Base-by-base conservation (phyloP, 495 filamentous ascomycete species). In the Penicillium turbatum region DNA sequence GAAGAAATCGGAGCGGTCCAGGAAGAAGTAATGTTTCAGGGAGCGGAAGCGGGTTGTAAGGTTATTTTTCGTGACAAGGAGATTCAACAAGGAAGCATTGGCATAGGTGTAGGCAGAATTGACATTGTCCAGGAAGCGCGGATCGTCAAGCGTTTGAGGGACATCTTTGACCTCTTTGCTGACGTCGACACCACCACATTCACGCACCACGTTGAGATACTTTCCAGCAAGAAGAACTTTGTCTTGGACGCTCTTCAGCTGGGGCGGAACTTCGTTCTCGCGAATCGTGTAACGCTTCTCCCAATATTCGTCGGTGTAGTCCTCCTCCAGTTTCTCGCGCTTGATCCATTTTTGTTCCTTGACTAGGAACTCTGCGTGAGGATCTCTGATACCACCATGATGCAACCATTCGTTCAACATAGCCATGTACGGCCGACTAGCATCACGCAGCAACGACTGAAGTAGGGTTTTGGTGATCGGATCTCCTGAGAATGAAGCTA, bases 381-480 rank as follows among this genome's bases (percentile, higher is more conserved):
- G 90, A 68, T 98, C 93, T 65, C 85, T 88, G 65, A 98, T 97
- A 35, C 86, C 89, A 15, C 93, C 93, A 63, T 95, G 92, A 64
- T 98, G 93, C 19, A 98, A 69, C 95, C 93, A 98, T 65, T 97
- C 93, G 62, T 98, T 98, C 52, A 98, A 72, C 93, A 98, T 98
- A 19, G 78, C 80, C 93, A 97, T 96, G 59, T 98, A 98, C 0
- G 93, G 93, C 29, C 89, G 79, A 56, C 90, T 96, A 1, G 92
- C 87, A 68, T 97, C 93, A 35, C 88, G 78, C 39, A 98, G 69
- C 26, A 98, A 73, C 3, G 81, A 85, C 26, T 89, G 90, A 3
- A 98, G 78, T 10, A 97, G 66, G 12, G 82, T 78, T 49, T 86
- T 83, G 6, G 93, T 91, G 5, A 88, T 87, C 1, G 93, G 93